Conservation (phyloP, 2,329 filamentous ascomycete species). For the Phialemoniopsis sp. region DNA sequence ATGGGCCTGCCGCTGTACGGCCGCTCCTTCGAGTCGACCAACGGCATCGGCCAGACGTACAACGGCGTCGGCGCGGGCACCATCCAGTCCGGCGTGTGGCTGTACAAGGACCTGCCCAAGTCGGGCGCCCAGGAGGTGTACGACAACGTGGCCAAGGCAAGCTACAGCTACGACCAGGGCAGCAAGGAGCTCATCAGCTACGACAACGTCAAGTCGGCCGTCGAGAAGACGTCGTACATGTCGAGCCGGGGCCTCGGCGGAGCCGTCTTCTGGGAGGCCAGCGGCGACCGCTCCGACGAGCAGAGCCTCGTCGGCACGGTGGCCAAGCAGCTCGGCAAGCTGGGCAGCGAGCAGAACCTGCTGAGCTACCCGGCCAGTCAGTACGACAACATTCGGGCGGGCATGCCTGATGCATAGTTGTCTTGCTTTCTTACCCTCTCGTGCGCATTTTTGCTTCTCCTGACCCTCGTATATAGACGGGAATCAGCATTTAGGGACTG, state of each 20-base stretch:
- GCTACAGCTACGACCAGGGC: slow-evolving; percentile 64
- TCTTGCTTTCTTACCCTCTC: background rate
- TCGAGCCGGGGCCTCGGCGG: slow-evolving; percentile 60
- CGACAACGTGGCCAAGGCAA: slow-evolving; percentile 56
- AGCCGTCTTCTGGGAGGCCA: slow-evolving; percentile 82
- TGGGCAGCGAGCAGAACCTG: slow-evolving; percentile 48
- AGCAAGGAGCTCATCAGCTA: slow-evolving; percentile 66
- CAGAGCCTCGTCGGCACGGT: slow-evolving; percentile 56
- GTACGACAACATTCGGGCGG: slow-evolving; percentile 51
- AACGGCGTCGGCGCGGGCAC: slow-evolving; percentile 57
- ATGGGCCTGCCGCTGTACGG: slow-evolving; percentile 78
- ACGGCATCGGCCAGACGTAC: slow-evolving; percentile 61
- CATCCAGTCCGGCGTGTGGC: slow-evolving; percentile 61
- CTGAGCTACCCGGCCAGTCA: slow-evolving; percentile 51
- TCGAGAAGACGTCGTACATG: slow-evolving; percentile 62
- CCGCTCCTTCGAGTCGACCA: slow-evolving; percentile 66
- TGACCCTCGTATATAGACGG: background rate
- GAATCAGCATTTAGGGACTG: too few relatives aligned
- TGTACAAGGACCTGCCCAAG: slow-evolving; percentile 68
- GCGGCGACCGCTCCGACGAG: slow-evolving; percentile 52
- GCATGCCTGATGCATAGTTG: slow-evolving; percentile 12
- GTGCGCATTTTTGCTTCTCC: background rate
- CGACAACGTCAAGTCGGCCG: slow-evolving; percentile 55
- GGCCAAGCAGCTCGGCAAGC: slow-evolving; percentile 36
- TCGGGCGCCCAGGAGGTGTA: slow-evolving; percentile 50